Evolutionary conservation across 768 basidiomycete species (phyloP).

Genomic region (Tylopilus sp.): DNA sequence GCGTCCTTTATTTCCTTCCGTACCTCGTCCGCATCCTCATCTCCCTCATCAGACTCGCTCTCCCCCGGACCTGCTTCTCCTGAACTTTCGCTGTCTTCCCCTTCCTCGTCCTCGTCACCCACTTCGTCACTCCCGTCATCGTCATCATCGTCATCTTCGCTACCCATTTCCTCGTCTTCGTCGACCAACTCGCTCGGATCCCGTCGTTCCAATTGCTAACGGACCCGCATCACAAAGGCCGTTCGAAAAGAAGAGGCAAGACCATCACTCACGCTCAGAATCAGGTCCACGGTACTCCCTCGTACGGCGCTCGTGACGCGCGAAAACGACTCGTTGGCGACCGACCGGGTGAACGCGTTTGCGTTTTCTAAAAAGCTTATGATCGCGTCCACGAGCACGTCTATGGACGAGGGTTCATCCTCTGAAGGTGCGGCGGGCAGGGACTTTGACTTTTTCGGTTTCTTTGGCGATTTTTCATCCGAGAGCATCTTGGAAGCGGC

Average conservation of each 20-base stretch:
- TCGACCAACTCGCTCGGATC: constrained; percentile 52
- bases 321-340: constrained; percentile 79
- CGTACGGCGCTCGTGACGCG: constrained; percentile 64
- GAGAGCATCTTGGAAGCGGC: constrained; percentile 55
- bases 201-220: constrained; percentile 80
- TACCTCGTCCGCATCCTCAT: constrained; percentile 47
- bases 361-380: constrained; percentile 87
- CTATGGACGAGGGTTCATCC: constrained; percentile 59
- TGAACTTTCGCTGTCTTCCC: constrained; percentile 34
- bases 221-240: background rate
- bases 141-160: constrained; percentile 30
- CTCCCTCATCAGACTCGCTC: constrained; percentile 44
- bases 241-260: background rate
- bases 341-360: constrained; percentile 72
- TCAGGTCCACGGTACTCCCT: constrained; percentile 72
- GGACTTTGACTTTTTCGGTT: constrained; percentile 36
- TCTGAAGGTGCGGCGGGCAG: constrained; percentile 3
- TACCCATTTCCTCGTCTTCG: constrained; percentile 42
- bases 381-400: constrained; percentile 83
- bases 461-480: constrained; percentile 36
- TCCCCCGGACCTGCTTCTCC: constrained; percentile 33
- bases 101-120: constrained; percentile 37
- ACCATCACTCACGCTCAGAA: constrained; percentile 63
- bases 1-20: constrained; percentile 66
- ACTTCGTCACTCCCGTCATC: no score